Base-by-base conservation (phyloP, 78 protist genomes). In the Dictyostelium purpureum region DNA sequence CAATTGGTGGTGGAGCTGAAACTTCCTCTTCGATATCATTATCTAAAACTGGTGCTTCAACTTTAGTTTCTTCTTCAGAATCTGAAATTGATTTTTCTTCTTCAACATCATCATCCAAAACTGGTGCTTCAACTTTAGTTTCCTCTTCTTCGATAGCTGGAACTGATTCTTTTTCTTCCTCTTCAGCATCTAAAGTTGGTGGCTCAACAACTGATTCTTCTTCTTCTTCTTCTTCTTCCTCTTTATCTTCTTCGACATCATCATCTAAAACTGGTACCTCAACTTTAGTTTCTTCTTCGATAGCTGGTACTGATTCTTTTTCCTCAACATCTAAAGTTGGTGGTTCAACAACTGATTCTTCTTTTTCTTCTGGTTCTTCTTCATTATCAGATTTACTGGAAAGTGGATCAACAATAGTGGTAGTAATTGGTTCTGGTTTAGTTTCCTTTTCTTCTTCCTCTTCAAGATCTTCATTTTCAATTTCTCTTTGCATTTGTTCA, bases 391-490 rank as follows among this genome's bases (percentile, higher is more conserved):
- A 26, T 74, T 74, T 57, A 14, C 10, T 56, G 2, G 31, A 24
- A 24, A 24, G 65, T 56, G 65, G 65, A 24, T 56, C 31, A 24
- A 19, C 65, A 56, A 56, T 24, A 19, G 19, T 69, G 49, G 76
- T 40, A 21, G 45, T 43, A 12, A 69, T 28, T 69, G 76, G 76
- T 24, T 51, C 65, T 7, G 3, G 54, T 47, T 35, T 59, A 21
- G 24, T 77, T 19, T 65, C 56, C 4, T 61, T 77, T 45, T 56
- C n/a, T 40, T 56, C 81, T 21, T 51, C 56, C 0, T 43, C 59
- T 2, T 82, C 90, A 47, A 70, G 43, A 33, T 70, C 78, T 45
- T 71, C 81, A 51, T 75, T 47, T 31, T 56, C 81, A 37, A 75
- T 47, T 51, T 75, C 81, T 21, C 19, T 21, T 52, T 75, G 61